Evolutionary conservation across 768 basidiomycete species (phyloP), one percentile per base, ranked within the genome.

Genomic region (Leccinum disarticulatum): DNA sequence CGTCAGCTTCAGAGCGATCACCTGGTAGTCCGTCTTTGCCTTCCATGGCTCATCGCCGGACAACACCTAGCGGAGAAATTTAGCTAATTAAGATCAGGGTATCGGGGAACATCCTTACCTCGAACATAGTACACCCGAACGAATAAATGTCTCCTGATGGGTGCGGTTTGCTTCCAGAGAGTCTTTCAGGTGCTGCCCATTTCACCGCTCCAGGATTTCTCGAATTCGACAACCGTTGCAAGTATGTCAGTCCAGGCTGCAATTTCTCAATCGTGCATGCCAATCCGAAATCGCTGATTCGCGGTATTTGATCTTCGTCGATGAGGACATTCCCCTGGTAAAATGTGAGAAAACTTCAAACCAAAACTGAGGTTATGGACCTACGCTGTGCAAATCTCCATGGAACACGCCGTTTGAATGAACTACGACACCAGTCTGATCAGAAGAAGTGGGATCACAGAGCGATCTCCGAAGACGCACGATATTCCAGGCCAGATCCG

Each of bases 11-110:
- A 60, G 31, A 33, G 15, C 47, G 1, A 54, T 13, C 0, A 61
- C 58, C 25, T 60, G n/a, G 2, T 1, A 61, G 0, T 27, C 17
- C 0, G 5, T 61, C 52, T 28, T 31, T 19, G 19, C 58, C 52
- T 60, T 61, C 58, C 60, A 60, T 4, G 60, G 60, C 9, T 54
- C 22, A 1, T 60, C 60, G 19, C 60, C 57, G 4, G 52, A 61
- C 4, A 60, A 6, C 9, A 61, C 58, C 57, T 61, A 5, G 0
- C 2, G 1, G 11, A 25, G 35, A 30, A 6, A 3, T 50, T 1
- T 22, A 25, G 19, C 7, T 43, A 19, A 8, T 19, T 6, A 6
- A 1, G 1, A 6, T 7, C 35, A 10, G 27, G 2, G 35, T 17
- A 38, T 10, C 2, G 0, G 4, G 3, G 10, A 1, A 17, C 27